These are phyloP conservation scores for Diaporthe citriasiana DNA, from an alignment of 2,329 filamentous ascomycete species.

Conservation along the genomic window DNA sequence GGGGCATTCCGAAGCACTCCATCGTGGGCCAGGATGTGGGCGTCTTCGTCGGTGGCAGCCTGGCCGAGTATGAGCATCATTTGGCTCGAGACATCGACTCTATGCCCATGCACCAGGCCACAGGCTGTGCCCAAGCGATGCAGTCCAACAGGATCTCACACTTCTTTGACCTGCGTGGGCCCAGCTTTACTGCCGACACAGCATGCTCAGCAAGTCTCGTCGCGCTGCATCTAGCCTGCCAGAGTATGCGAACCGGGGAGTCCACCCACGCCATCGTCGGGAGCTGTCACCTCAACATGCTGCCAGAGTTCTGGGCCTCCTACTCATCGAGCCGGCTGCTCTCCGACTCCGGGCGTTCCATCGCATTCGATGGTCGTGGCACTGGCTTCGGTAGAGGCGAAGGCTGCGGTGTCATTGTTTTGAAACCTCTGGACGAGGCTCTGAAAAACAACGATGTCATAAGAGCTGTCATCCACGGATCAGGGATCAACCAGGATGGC, in stretches of 20 bases:
- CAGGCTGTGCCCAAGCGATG: conserved; percentile 65
- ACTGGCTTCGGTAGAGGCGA: conserved; percentile 75
- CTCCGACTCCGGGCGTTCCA: conserved; percentile 65
- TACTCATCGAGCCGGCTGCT: conserved; percentile 61
- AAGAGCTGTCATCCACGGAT: conserved; percentile 64
- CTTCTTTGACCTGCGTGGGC: conserved; percentile 68
- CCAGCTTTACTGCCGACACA: conserved; percentile 66
- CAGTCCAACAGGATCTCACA: conserved; percentile 69
- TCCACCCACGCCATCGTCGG: conserved; percentile 62
- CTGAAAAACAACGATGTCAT: conserved; percentile 64
- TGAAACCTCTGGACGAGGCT: conserved; percentile 59
- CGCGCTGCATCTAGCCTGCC: conserved; percentile 64
- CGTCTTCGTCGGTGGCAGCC: conserved; percentile 63
- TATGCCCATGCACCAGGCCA: conserved; percentile 66
- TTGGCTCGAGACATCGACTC: conserved; percentile 56
- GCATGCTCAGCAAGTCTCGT: conserved; percentile 67
- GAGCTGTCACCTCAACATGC: conserved; percentile 62
- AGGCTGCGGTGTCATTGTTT: conserved; percentile 66
- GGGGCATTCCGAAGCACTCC: conserved; percentile 62
- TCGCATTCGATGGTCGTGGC: conserved; percentile 64
- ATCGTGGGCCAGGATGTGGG: conserved; percentile 64
- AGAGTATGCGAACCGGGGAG: conserved; percentile 63
- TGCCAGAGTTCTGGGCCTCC: conserved; percentile 55
- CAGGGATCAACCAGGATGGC: conserved; percentile 69
- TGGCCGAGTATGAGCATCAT: conserved; percentile 64